A percentile compares a stretch with the other conserved stretches of the same genome.
These are phyloP conservation scores for Lasiodiplodia citricola DNA, from an alignment of 2,329 filamentous ascomycete genomes.

Conservation along the genomic window DNA sequence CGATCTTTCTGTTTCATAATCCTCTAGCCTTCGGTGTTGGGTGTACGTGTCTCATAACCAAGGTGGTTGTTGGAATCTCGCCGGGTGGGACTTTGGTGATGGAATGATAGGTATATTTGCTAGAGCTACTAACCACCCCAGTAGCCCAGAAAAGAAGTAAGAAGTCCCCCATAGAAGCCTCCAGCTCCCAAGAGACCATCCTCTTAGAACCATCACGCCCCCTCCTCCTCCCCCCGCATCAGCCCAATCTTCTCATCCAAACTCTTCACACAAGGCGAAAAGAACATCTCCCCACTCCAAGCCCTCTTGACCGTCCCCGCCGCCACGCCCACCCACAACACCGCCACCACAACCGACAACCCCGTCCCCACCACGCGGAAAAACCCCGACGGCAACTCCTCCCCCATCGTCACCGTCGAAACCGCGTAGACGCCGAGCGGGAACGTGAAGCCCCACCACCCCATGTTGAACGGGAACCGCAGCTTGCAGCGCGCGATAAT, in stretches of 20 bases:
- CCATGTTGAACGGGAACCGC: conserved; percentile 61
- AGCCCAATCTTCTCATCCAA: conserved; percentile 15
- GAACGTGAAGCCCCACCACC: conserved; percentile 64
- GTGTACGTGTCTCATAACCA: too few relatives aligned
- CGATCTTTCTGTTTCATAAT: too few relatives aligned
- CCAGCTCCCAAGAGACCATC: too few relatives aligned
- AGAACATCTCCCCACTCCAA: conserved; percentile 53
- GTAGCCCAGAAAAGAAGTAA: too few relatives aligned
- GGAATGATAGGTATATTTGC: too few relatives aligned
- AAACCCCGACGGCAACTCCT: conserved; percentile 56
- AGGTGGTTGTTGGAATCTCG: too few relatives aligned
- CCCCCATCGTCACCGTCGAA: conserved; percentile 48
- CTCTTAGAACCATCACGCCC: too few relatives aligned
- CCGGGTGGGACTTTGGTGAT: too few relatives aligned
- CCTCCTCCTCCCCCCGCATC: neutral
- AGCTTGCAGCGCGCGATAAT: conserved; percentile 37
- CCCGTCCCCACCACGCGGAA: conserved; percentile 56
- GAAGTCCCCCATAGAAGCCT: too few relatives aligned
- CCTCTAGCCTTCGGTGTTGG: too few relatives aligned
- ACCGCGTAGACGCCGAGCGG: conserved; percentile 59
- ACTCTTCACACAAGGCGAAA: conserved; percentile 53
- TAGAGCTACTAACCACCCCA: too few relatives aligned
- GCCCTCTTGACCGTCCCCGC: conserved; percentile 52
- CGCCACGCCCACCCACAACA: conserved; percentile 59
- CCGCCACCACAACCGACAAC: conserved; percentile 52